Evolutionary conservation across 2,329 filamentous ascomycete genomes (phyloP).

Genomic region (Neonectria hederae): DNA sequence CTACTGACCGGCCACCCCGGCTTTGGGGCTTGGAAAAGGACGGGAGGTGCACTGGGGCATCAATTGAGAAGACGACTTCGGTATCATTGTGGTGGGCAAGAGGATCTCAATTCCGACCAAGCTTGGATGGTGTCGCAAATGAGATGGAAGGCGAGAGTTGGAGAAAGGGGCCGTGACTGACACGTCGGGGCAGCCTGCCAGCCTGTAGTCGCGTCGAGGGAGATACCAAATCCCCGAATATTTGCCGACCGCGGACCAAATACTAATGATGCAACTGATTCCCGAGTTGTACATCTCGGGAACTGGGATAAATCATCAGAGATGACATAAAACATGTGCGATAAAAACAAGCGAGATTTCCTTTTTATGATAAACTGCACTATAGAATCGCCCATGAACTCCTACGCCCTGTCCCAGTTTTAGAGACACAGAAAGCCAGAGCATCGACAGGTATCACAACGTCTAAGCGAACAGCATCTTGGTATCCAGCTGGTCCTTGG

Average conservation of each 20-base stretch:
- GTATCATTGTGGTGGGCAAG: slow-evolving; percentile 36
- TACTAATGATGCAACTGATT: slow-evolving; percentile 37
- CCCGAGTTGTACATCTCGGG: neutral
- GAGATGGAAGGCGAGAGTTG: slow-evolving; percentile 23
- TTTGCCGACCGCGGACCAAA: slow-evolving; percentile 36
- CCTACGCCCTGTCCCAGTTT: slow-evolving; percentile 38
- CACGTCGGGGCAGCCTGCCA: slow-evolving; percentile 16
- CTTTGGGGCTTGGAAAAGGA: slow-evolving; percentile 60
- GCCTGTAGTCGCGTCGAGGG: slow-evolving; percentile 24
- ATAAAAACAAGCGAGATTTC: slow-evolving; percentile 20
- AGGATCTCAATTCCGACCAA: slow-evolving; percentile 32
- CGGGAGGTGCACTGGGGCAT: slow-evolving; percentile 35
- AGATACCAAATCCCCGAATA: slow-evolving; percentile 36
- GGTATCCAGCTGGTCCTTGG: slow-evolving; percentile 78
- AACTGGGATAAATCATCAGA: slow-evolving; percentile 2
- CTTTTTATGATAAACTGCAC: slow-evolving; percentile 36
- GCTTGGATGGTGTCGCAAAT: slow-evolving; percentile 33
- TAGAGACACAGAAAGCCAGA: slow-evolving; percentile 40
- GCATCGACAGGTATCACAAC: slow-evolving; percentile 40
- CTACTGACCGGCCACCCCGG: slow-evolving; percentile 58
- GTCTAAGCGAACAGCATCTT: slow-evolving; percentile 76
- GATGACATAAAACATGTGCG: slow-evolving; percentile 17
- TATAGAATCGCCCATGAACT: slow-evolving; percentile 41
- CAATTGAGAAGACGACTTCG: slow-evolving; percentile 3
- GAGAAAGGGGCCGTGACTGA: slow-evolving; percentile 23